Percentiles rank a stretch among this genome's conserved stretches.
phyloP scores from a whole-genome alignment of 2,329 filamentous ascomycete species.

The Stagonosporopsis cucurbitacearum region DNA sequence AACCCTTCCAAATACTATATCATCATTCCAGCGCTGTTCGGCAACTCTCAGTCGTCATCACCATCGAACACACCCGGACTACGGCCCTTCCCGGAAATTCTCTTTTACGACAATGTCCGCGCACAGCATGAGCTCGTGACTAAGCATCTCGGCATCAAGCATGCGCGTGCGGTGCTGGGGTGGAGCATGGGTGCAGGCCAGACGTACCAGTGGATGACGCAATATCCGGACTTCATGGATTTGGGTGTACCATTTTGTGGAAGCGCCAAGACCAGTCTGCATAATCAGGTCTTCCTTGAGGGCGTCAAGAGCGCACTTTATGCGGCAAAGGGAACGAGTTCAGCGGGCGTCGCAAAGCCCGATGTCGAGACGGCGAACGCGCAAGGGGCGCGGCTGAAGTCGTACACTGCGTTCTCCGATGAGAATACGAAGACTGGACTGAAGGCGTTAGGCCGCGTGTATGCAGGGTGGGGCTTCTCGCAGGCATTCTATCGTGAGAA shows the following conservation, averaged over 20 bases:
- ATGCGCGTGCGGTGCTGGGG: constrained; percentile 68
- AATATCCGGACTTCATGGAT: constrained; percentile 71
- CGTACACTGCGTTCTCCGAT: constrained; percentile 58
- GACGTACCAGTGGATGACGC: constrained; percentile 68
- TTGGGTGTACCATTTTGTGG: constrained; percentile 71
- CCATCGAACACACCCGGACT: constrained; percentile 66
- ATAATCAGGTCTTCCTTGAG: constrained; percentile 73
- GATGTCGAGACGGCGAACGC: constrained; percentile 37
- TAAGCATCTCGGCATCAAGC: constrained; percentile 64
- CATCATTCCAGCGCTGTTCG: constrained; percentile 71
- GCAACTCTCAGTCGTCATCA: constrained; percentile 71
- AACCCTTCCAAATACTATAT: constrained; percentile 71
- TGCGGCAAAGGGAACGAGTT: constrained; percentile 61
- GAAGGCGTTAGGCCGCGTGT: constrained; percentile 75
- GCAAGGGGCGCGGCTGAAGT: constrained; percentile 19
- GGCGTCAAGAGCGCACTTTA: constrained; percentile 67
- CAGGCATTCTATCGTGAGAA: constrained; percentile 79
- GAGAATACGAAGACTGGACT: constrained; percentile 64
- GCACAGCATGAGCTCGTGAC: constrained; percentile 73
- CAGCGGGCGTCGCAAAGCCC: constrained; percentile 54
- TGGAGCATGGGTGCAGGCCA: constrained; percentile 77
- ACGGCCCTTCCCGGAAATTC: constrained; percentile 66
- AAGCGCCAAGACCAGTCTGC: constrained; percentile 66
- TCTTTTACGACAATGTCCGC: constrained; percentile 72
- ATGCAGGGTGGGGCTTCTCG: constrained; percentile 82